Percentiles rank a stretch among this genome's conserved stretches.
Conservation (phyloP, 1,284 basidiomycete genomes). For the Trichosporon coremiiforme region DNA sequence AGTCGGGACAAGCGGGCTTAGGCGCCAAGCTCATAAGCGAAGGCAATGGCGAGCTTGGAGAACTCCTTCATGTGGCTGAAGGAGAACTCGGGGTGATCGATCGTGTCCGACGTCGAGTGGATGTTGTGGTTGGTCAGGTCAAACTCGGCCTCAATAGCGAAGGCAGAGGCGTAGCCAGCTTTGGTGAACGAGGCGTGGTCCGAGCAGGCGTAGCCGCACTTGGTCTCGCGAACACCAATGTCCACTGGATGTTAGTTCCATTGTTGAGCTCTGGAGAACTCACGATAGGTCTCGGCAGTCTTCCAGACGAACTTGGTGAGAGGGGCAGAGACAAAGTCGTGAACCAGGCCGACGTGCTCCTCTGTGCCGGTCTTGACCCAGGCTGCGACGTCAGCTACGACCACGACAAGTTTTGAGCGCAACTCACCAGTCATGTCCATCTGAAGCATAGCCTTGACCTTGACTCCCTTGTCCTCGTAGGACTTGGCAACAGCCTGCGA, state of each 20-base stretch:
- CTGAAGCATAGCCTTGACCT: constrained; percentile 81
- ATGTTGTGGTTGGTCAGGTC: constrained; percentile 70
- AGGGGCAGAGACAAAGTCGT: constrained; percentile 75
- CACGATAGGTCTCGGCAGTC: constrained; percentile 68
- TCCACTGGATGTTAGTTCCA: constrained; percentile 38
- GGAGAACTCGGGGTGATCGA: constrained; percentile 83
- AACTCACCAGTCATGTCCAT: constrained; percentile 70
- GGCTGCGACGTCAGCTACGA: constrained; percentile 59
- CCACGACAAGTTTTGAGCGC: neutral
- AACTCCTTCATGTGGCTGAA: constrained; percentile 66
- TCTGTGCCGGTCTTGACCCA: constrained; percentile 88
- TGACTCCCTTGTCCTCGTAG: constrained; percentile 67
- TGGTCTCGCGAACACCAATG: constrained; percentile 57
- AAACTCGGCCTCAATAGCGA: constrained; percentile 64
- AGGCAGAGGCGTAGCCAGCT: constrained; percentile 79
- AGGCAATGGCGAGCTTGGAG: constrained; percentile 83
- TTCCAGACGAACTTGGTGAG: constrained; percentile 74
- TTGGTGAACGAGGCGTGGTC: constrained; percentile 79
- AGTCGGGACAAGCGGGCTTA: neutral
- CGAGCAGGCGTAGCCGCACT: constrained; percentile 93
- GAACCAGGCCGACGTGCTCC: constrained; percentile 87
- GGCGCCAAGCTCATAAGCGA: constrained; percentile 69
- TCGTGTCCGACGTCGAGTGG: constrained; percentile 76
- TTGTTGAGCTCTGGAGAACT: constrained; percentile 23
- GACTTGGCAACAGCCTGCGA: constrained; percentile 83